Evolutionary conservation across 768 basidiomycete species (phyloP), one percentile per base, ranked within the genome.

Genomic region (Tricholoma flavovirens): DNA sequence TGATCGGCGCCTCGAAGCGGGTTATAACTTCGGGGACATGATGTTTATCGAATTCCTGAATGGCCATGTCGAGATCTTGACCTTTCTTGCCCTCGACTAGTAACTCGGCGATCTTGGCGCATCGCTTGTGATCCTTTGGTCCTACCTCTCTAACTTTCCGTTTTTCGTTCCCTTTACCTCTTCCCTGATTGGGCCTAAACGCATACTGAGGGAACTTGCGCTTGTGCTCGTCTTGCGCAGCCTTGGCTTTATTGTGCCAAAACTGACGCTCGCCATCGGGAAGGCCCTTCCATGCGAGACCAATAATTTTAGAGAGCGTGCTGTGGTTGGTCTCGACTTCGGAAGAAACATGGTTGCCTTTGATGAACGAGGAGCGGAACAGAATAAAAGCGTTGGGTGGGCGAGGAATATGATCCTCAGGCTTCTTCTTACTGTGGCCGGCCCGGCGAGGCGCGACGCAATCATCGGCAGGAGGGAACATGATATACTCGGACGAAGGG

Each of bases 371-470:
- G 0, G 87, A 88, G 59, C 89, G 85, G 77, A 91, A 92, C 64
- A 92, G 80, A 66, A 91, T 92, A 73, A 92, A 92, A 22, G 89
- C 90, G 64, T 92, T 91, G 2, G 89, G 87, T 1, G 89, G 89
- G 42, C 89, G 87, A 15, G 89, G 89, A 59, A 92, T 88, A 67
- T 90, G 87, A 60, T 86, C 81, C 24, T 83, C 81, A 12, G 82
- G 80, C 66, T 86, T 87, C 72, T 87, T 86, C 75, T 83, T 87
- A 48, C 78, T 74, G 62, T 88, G 87, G 0, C 78, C 77, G 5
- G 75, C 68, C 38, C 77, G 77, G 35, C 77, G 77, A 33, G 77
- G 61, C 33, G 71, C 57, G n/a, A 70, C 56, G 50, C 52, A 58
- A 45, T 70, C 71, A 29, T 75, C 69, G 43, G 73, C 57, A 21